phyloP scores from a whole-genome alignment of 2,329 filamentous ascomycete genomes.

The Neopestalotiopsis sp. region DNA sequence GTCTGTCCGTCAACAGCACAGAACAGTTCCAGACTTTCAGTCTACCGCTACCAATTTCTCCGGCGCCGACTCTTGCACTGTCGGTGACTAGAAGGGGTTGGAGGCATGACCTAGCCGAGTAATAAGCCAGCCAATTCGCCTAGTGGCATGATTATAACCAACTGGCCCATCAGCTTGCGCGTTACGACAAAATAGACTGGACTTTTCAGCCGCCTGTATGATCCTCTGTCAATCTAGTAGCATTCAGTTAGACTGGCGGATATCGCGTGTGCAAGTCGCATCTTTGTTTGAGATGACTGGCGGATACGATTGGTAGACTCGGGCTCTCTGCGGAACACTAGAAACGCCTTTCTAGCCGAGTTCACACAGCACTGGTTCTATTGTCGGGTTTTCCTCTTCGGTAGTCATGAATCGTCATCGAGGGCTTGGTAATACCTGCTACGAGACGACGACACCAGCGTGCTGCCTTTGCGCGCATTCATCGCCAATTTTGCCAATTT shows the following conservation, averaged over 20 bases:
- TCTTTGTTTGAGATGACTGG: not conserved
- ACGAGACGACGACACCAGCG: not conserved
- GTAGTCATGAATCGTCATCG: not conserved
- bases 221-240: not conserved
- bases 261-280: conserved; percentile 4
- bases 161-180: not conserved
- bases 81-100: not conserved
- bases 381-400: not conserved
- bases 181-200: not conserved
- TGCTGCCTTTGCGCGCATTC: not conserved
- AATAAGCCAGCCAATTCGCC: not conserved
- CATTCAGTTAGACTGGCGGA: not conserved
- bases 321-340: conserved; percentile 12
- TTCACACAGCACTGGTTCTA: not conserved
- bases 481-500: not conserved
- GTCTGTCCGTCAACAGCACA: not conserved
- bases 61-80: not conserved
- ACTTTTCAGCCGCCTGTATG: not conserved
- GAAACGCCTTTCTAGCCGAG: not conserved
- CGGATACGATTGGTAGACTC: conserved; percentile 3
- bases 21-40: not conserved
- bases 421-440: not conserved
- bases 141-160: not conserved
- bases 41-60: not conserved
- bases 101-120: not conserved